Conservation (phyloP, 2,329 filamentous ascomycete species). For the Colletotrichum neosansevieriae region DNA sequence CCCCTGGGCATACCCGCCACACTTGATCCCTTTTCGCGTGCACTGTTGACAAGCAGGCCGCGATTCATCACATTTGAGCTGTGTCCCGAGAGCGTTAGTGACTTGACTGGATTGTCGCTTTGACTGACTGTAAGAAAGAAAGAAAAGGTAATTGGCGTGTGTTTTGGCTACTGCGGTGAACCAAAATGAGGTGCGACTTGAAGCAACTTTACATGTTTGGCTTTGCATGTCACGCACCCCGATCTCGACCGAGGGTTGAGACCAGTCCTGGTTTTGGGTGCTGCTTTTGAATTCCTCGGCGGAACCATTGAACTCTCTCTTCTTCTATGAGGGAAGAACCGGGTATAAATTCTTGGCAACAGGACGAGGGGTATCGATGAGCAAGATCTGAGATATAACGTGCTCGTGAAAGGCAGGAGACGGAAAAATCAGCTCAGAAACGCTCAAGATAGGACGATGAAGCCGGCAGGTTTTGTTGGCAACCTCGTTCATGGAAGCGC, state of each 20-base stretch:
- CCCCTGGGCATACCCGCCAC: constrained; percentile 48
- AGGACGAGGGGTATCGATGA: neutral
- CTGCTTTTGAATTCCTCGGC: constrained; percentile 17
- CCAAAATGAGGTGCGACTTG: too few relatives aligned
- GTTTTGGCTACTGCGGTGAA: neutral
- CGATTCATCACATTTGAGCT: constrained; percentile 51
- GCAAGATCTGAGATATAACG: too few relatives aligned
- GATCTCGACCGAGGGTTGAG: constrained; percentile 45
- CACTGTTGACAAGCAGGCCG: constrained; percentile 47
- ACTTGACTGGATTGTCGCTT: neutral
- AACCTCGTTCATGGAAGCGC: neutral
- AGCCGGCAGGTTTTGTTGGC: neutral
- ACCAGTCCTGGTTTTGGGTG: constrained; percentile 30
- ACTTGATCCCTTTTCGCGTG: constrained; percentile 46
- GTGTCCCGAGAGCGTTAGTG: constrained; percentile 20
- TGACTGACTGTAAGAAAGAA: too few relatives aligned
- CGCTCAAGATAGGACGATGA: constrained; percentile 5
- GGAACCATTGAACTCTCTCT: constrained; percentile 35
- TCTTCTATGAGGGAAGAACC: neutral
- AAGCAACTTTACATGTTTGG: constrained; percentile 44
- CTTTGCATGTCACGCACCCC: constrained; percentile 49
- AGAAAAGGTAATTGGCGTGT: too few relatives aligned
- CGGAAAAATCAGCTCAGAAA: constrained; percentile 1
- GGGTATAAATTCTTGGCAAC: neutral
- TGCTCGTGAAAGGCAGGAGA: neutral